Evolutionary conservation across 2,329 filamentous ascomycete species (phyloP), one percentile per base, ranked within the genome.

Genomic region (Nigrospora osmanthi): DNA sequence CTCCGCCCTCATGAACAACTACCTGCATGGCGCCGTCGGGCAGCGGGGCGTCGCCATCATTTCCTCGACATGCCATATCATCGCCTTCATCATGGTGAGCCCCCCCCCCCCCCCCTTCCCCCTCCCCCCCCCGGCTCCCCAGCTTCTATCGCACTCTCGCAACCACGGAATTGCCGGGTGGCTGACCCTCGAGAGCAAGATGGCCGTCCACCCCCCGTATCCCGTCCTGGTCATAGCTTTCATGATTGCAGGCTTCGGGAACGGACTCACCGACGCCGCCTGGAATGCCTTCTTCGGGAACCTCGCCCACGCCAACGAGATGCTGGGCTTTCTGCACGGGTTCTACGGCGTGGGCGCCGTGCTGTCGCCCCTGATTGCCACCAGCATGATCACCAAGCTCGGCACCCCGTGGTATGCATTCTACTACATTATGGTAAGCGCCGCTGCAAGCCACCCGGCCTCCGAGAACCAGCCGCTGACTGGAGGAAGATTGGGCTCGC

Each of bases 351-450:
- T 80, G 1, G 85, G 86, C 0, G 85, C 81, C 1, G 79, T 84
- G 0, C 64, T 88, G 0, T 73, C 78, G n/a, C 85, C 85, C 0
- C 59, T 89, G 4, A 74, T 88, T 40, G 83, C 85, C 0, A 88
- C 85, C 0, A 75, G 74, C 0, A 77, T 90, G 72, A 78, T 89
- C 34, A 80, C 80, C 0, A 79, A 79, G 54, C 79, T 68, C 0
- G 53, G 67, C 6, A 51, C 83, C 42, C 70, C 70, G 0, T 90
- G 85, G 85, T 87, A 83, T 53, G 68, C 69, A 2, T 89, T 85
- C 58, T 90, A 89, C 62, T 88, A 87, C 57, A 65, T 88, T 37
- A 85, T 89, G 81, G 79, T 85, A 55, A 49, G 72, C 58, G 19
- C 13, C 14, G 6, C 23, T 6, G 23, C 23, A 10, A 7, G 5